Base-by-base conservation (phyloP, 768 basidiomycete species). In the Mycena haematopus region DNA sequence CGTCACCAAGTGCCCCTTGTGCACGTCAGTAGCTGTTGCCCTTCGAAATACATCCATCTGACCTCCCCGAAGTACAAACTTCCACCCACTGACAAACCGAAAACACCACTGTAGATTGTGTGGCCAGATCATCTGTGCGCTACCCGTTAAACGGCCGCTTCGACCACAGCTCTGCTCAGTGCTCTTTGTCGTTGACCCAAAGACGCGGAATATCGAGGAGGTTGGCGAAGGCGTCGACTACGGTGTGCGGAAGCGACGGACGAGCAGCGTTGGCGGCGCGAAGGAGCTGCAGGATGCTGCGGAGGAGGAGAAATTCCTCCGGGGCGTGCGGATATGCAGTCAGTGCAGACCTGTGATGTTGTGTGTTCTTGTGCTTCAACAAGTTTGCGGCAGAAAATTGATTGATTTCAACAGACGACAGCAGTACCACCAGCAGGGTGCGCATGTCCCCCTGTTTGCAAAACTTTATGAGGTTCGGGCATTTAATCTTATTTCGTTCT, bases 91-190 rank as follows among this genome's bases (percentile, higher is more conserved):
- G 3, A 93, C 94, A 1, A 96, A 95, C 68, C 87, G 96, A 15
- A 96, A 96, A 76, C 96, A 99, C 68, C 96, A 99, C 71, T 99
- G 96, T 72, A 88, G 96, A 10, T 79, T 98, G 15, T 99, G 96
- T 68, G 96, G 96, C 0, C 82, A 89, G 58, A 92, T 98, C 42
- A 87, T 98, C 14, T 99, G 96, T 70, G 91, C 95, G 1, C 81
- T 97, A 6, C 93, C 95, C 0, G 79, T 88, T 13, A 94, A 92
- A 60, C 82, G 79, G 5, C 86, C 88, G 2, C 85, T 87, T 68
- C 85, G 94, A 22, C 82, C 80, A 1, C 79, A 80, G 50, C 76
- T 83, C 7, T 97, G 95, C 69, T 95, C 93, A 0, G 76, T 90
- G 6, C 79, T 97, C 33, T 93, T 97, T 69, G 85, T 96, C 11